These are phyloP conservation scores for Phytopythium litorale DNA, from an alignment of 352 stramenopile species.

Conservation along the genomic window DNA sequence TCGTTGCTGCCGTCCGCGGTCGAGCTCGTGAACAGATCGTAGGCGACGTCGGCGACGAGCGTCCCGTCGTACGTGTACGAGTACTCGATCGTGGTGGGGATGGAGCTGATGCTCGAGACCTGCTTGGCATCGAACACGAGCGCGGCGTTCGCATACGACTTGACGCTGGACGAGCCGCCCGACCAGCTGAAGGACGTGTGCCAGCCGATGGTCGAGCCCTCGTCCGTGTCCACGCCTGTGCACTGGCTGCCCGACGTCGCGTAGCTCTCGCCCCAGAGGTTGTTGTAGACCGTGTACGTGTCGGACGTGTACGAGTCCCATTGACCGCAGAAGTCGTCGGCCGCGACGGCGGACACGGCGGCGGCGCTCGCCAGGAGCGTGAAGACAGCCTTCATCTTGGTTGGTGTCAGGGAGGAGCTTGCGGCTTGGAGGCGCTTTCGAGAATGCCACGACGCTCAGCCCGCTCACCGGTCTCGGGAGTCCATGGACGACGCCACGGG, in stretches of 20 bases:
- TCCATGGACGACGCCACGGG: too few species aligned
- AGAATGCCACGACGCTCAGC: not conserved
- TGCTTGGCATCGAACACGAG: constrained; percentile 19
- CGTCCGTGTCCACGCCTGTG: constrained; percentile 13
- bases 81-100: constrained; percentile 29
- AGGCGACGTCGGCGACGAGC: constrained; percentile 17
- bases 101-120: constrained; percentile 25
- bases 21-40: constrained; percentile 37
- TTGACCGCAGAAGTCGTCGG: constrained; percentile 24
- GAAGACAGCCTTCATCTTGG: not conserved
- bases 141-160: constrained; percentile 22
- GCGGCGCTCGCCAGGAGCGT: not conserved
- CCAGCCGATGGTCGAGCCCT: constrained; percentile 16
- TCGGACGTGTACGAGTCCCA: constrained; percentile 24
- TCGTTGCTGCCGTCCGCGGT: constrained; percentile 19
- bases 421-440: not conserved
- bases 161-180: constrained; percentile 18
- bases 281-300: constrained; percentile 39
- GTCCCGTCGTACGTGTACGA: constrained; percentile 24
- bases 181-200: constrained; percentile 18
- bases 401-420: not conserved
- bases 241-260: constrained; percentile 19
- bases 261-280: constrained; percentile 27
- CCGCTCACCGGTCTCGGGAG: too few species aligned
- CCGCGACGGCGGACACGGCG: not conserved